Evolutionary conservation across 768 basidiomycete genomes (phyloP), one percentile per base, ranked within the genome.

Genomic region (Kwoniella botswanensis): DNA sequence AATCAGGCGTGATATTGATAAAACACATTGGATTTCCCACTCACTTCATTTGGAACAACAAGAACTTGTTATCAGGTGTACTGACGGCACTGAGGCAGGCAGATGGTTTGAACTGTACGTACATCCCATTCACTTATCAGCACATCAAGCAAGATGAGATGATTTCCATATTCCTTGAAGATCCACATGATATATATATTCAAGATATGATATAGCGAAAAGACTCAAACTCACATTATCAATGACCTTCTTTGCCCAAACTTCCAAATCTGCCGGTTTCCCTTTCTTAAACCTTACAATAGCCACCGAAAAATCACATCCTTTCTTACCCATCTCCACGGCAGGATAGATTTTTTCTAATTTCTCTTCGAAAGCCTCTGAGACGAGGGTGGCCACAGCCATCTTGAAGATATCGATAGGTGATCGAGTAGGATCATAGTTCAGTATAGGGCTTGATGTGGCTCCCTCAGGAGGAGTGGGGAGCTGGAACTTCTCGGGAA

Each of bases 281-380:
- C 89, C 93, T 9, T 90, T 90, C 26, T 92, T 87, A 85, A 95
- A 98, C 72, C 95, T 88, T n/a, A 94, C 92, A 60, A 98, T 84
- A 0, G 96, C 94, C 21, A 98, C 88, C 0, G 92, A 91, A 76
- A 97, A 94, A 85, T 98, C 96, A 55, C 88, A 90, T n/a, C 92
- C 93, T 84, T 95, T 95, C 85, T 95, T 93, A 44, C 92, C 93
- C 73, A 91, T 92, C 81, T 94, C 91, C 0, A 97, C 91, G 22
- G 92, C 94, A 24, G 87, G 82, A 84, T 92, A 97, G 0, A 90
- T 93, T 77, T 92, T 89, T 52, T 92, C 91, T 29, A 93, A 71
- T 5, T 79, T 71, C 26, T 84, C 68, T 3, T 70, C 79, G 67
- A 76, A 80, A n/a, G 77, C 78, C 17, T 81, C 78, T 50, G 73